phyloP scores from a whole-genome alignment of 768 basidiomycete genomes.

The Mycena crocata region DNA sequence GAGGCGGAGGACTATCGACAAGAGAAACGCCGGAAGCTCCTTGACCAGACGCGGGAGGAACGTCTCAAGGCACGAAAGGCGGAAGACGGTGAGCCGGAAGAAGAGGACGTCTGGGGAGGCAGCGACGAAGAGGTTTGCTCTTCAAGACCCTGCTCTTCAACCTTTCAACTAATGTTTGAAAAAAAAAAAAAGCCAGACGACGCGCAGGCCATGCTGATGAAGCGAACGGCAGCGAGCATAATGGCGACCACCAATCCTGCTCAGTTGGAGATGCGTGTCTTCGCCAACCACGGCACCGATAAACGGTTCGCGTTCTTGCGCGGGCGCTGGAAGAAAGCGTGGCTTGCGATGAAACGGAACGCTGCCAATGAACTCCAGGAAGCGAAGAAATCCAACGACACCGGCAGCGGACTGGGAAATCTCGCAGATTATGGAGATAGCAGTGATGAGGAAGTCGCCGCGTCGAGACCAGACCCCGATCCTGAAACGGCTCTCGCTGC shows the following conservation, averaged over 20 bases:
- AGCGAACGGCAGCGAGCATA: conserved; percentile 78
- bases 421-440: conserved; percentile 72
- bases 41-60: conserved; percentile 71
- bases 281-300: conserved; percentile 87
- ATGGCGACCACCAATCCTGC: conserved; percentile 79
- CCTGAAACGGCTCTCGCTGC: conserved; percentile 12
- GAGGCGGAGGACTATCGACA: conserved; percentile 76
- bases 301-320: conserved; percentile 83
- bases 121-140: conserved; percentile 75
- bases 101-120: conserved; percentile 68
- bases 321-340: conserved; percentile 77
- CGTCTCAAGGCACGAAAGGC: conserved; percentile 69
- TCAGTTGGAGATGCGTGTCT: conserved; percentile 88
- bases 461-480: conserved; percentile 35
- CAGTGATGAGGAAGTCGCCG: conserved; percentile 56
- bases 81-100: conserved; percentile 54
- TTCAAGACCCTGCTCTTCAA: neutral
- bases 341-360: conserved; percentile 67
- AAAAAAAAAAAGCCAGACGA: conserved; percentile 63
- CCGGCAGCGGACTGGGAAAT: conserved; percentile 54
- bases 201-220: conserved; percentile 73
- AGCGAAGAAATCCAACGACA: conserved; percentile 39
- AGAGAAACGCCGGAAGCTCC: conserved; percentile 72
- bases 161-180: conserved; percentile 9
- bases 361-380: conserved; percentile 48